Evolutionary conservation across 23 red algal genomes (phyloP), one percentile per base, ranked within the genome.

Genomic region (Gracilaria gracilis): DNA sequence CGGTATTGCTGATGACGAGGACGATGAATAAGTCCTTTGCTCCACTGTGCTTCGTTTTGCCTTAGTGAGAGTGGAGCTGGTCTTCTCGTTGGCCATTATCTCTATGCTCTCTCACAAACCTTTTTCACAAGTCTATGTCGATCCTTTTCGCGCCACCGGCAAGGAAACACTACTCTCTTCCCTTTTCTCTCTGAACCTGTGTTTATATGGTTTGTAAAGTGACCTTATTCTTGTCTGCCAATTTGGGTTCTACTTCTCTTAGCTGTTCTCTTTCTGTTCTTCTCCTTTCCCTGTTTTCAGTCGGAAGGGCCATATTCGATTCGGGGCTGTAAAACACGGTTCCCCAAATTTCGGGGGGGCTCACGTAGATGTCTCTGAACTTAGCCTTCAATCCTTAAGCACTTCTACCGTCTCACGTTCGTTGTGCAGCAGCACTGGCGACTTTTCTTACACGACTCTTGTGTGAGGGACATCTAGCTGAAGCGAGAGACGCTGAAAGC

Each of bases 161-260:
- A 69, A 69, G 64, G 64, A 69, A 69, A 69, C 64, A 69, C 64
- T 69, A 69, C 64, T 3, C 13, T 38, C 37, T 9, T 69, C 64
- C 37, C 32, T 69, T 24, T 69, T 27, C 42, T 46, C 11, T 11
- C 11, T 4, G 11, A 48, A 42, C 42, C 72, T 77, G 38, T 77
- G 72, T 77, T 27, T 23, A 37, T 77, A 77, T 33, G 40, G 72
- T 77, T 51, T 77, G 72, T 77, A 77, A 77, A 77, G 72, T 77
- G 72, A 46, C 28, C 72, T 77, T 77, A 69, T 36, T 69, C 64
- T 69, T 69, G 64, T 69, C 64, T 69, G 31, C 59, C 42, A 46
- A 7, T 11, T 46, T 46, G n/a, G n/a, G 42, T 46, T 46, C 42
- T 11, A 46, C 42, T 11, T n/a, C n/a, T n/a, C 9, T 20, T 59